These are phyloP conservation scores for Tetradesmus lagerheimii DNA, from an alignment of 139 green algal genomes.

Conservation along the genomic window DNA sequence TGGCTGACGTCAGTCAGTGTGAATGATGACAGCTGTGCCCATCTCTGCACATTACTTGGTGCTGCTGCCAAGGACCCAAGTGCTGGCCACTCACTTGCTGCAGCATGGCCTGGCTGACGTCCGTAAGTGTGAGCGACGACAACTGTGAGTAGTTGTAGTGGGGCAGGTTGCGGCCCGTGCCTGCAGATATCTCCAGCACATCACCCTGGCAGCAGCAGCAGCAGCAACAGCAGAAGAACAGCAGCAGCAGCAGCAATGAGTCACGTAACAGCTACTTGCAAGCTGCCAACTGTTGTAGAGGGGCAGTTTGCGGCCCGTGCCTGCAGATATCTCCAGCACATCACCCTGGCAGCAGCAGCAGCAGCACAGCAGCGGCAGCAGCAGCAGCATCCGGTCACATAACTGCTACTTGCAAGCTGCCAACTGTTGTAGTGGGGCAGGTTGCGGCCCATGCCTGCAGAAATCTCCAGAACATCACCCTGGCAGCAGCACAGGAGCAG, in stretches of 20 bases:
- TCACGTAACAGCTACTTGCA: too few species aligned
- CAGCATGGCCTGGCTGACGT: slow-evolving; percentile 73
- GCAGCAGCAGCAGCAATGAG: too few species aligned
- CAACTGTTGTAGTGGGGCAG: slow-evolving; percentile 77
- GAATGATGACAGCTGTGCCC: too few species aligned
- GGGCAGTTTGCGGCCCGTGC: slow-evolving; percentile 80
- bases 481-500: slow-evolving; percentile 36
- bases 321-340: slow-evolving; percentile 81
- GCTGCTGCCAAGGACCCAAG: too few species aligned
- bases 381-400: too few species aligned
- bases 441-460: slow-evolving; percentile 82
- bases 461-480: slow-evolving; percentile 82
- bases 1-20: too few species aligned
- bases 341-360: slow-evolving; percentile 56
- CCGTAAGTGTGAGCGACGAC: slow-evolving; percentile 65
- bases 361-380: too few species aligned
- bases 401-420: too few species aligned
- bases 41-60: too few species aligned
- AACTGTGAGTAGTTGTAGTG: slow-evolving; percentile 69
- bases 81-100: not conserved
- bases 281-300: too few species aligned
- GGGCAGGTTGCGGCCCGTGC: slow-evolving; percentile 80
- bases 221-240: too few species aligned
- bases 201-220: slow-evolving; percentile 56
- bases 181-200: slow-evolving; percentile 81